Percentiles rank a stretch among this genome's conserved stretches.
Evolutionary conservation across 768 basidiomycete genomes (phyloP).

Genomic region (Chalciporus pseudorubinellus): DNA sequence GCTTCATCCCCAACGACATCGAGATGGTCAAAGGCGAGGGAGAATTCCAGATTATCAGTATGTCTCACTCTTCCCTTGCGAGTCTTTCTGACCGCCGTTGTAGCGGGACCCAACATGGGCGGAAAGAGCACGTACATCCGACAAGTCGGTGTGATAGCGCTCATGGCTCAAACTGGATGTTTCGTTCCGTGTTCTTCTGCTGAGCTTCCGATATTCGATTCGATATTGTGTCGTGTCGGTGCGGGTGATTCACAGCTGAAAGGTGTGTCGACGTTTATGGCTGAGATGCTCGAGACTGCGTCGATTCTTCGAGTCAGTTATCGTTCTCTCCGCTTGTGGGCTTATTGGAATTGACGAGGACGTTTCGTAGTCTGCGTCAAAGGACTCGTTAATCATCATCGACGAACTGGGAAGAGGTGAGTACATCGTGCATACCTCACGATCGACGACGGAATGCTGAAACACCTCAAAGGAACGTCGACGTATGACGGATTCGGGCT

Average conservation of each 20-base stretch:
- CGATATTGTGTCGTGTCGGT: conserved; percentile 91
- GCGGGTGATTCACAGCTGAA: conserved; percentile 98
- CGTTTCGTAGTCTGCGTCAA: conserved; percentile 71
- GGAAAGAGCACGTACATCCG: conserved; percentile 98
- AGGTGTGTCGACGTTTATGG: conserved; percentile 99
- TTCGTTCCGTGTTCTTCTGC: conserved; percentile 94
- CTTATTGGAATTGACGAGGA: background rate
- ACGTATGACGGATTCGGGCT: conserved; percentile 98
- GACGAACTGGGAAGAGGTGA: conserved; percentile 92
- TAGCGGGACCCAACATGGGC: conserved; percentile 98
- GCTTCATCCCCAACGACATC: conserved; percentile 94
- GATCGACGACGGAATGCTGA: conserved; percentile 1
- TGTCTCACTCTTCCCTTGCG: conserved; percentile 17
- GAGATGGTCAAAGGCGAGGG: conserved; percentile 92
- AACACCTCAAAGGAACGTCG: conserved; percentile 64
- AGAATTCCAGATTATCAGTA: conserved; percentile 95
- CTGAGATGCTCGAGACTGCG: conserved; percentile 98
- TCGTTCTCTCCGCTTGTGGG: background rate
- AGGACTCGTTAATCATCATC: conserved; percentile 93
- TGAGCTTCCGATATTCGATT: conserved; percentile 89
- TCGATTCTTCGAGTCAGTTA: conserved; percentile 78
- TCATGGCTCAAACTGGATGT: conserved; percentile 94
- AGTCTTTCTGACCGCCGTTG: background rate
- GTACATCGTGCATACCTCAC: background rate
- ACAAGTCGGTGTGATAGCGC: conserved; percentile 91